phyloP scores from a whole-genome alignment of 2,329 filamentous ascomycete species.

The Tolypocladium amazonense region DNA sequence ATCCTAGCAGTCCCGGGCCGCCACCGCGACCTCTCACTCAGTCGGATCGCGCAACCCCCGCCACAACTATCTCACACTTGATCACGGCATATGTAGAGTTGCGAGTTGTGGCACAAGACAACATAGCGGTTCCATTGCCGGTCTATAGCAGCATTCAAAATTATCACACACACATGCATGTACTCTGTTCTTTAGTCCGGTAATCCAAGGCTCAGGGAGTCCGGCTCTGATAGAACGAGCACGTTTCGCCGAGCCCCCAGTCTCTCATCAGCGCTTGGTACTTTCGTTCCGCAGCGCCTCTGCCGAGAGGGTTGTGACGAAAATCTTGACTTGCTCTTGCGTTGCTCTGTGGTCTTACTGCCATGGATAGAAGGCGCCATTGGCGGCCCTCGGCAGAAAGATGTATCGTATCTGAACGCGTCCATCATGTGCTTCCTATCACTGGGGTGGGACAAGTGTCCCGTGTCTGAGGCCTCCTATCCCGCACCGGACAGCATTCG shows the following conservation, averaged over 20 bases:
- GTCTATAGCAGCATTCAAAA: background rate
- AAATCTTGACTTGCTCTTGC: constrained; percentile 35
- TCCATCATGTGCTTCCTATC: background rate
- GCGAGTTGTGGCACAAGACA: background rate
- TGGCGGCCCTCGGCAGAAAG: constrained; percentile 32
- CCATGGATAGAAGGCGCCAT: constrained; percentile 25
- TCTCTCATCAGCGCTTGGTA: constrained; percentile 14
- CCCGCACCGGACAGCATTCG: background rate
- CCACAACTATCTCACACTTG: background rate
- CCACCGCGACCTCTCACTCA: background rate
- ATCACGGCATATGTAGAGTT: background rate
- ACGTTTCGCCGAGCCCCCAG: background rate
- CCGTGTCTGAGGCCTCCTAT: background rate
- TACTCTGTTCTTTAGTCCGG: constrained; percentile 55
- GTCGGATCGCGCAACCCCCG: background rate
- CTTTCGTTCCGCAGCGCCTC: constrained; percentile 17
- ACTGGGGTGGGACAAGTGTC: background rate
- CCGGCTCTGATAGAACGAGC: constrained; percentile 55
- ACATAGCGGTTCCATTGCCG: background rate
- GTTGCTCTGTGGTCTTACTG: constrained; percentile 49
- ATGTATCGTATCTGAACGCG: constrained; percentile 58
- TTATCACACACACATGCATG: constrained; percentile 23
- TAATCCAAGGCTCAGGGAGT: constrained; percentile 46
- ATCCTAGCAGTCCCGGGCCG: background rate
- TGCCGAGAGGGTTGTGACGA: background rate